A percentile compares a stretch with the other conserved stretches of the same genome.
Conservation (phyloP, 495 filamentous ascomycete species). For the Aspergillus nanangensis region DNA sequence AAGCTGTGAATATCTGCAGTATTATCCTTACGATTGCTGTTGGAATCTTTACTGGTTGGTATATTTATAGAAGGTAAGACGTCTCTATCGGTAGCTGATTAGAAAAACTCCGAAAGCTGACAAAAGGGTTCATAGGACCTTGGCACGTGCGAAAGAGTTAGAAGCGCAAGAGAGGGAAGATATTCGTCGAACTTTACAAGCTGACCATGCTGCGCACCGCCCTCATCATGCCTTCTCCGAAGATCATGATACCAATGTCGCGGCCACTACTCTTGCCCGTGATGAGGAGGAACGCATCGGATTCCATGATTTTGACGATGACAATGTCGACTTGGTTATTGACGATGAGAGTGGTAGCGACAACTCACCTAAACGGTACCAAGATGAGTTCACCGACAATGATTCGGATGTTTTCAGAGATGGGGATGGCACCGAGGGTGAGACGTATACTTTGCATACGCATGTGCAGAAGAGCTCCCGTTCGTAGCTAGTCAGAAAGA, state of each 20-base stretch:
- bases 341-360: constrained; percentile 36
- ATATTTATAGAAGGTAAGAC: constrained; percentile 71
- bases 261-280: constrained; percentile 38
- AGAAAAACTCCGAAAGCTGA: constrained; percentile 3
- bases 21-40: constrained; percentile 68
- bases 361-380: constrained; percentile 30
- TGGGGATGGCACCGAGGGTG: constrained; percentile 33
- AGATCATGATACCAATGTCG: constrained; percentile 38
- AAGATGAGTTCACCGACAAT: constrained; percentile 53
- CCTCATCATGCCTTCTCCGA: constrained; percentile 41
- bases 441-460: constrained; percentile 44
- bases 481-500: neutral
- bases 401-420: constrained; percentile 45
- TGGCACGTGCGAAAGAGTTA: constrained; percentile 76
- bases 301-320: constrained; percentile 39
- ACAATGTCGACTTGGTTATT: constrained; percentile 37
- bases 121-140: constrained; percentile 48
- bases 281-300: constrained; percentile 49
- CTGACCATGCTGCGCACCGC: constrained; percentile 35
- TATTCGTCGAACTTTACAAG: constrained; percentile 35
- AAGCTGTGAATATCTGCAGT: constrained; percentile 72
- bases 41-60: constrained; percentile 70
- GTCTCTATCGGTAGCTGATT: neutral
- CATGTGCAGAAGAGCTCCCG: constrained; percentile 26
- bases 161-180: constrained; percentile 72